Evolutionary conservation across 805 yeast genomes (phyloP), one percentile per base, ranked within the genome.

Genomic region (Ascoidea rubescens): DNA sequence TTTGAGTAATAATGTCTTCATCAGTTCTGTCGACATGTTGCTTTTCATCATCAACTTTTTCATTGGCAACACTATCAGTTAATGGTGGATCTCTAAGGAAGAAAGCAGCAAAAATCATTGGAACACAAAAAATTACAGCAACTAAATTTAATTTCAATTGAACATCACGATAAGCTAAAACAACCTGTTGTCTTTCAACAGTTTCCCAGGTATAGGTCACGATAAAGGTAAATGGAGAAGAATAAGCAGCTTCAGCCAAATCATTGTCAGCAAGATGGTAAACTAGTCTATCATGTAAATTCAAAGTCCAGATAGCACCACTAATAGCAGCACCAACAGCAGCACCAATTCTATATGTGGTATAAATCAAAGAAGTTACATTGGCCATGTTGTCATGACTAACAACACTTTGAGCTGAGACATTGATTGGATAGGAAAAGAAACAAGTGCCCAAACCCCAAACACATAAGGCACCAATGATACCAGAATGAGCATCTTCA

Each of bases 371-470:
- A 1, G 87, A 73, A 47, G 80, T 73, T 42, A 77, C 72, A 48
- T 77, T 73, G 8, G 85, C 86, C 80, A 82, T 75, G 64, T 76
- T 72, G 60, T 78, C 82, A 64, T 82, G 89, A 56, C 69, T 73
- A 43, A 78, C 73, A 53, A 77, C 70, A 0, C 86, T 70, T 60
- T 78, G 80, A 55, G 79, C 73, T 47, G 84, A 73, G 5, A 78
- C 79, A 61, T 79, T 84, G 8, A 80, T 71, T 4, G 84, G 73
- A 59, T 80, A 81, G 14, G 84, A 79, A 70, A 82, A 80, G 64
- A 83, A 77, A 16, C 87, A 87, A 47, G 86, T 86, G 59, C 87
- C 89, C 53, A 84, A 73, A 58, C 90, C 90, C 57, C 81, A 64
- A 17, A 84, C 61, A 61, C 82, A 75, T 57, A 78, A 71, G 5